These are phyloP conservation scores for Tricholomella constricta DNA, from an alignment of 768 basidiomycete species.

Conservation along the genomic window DNA sequence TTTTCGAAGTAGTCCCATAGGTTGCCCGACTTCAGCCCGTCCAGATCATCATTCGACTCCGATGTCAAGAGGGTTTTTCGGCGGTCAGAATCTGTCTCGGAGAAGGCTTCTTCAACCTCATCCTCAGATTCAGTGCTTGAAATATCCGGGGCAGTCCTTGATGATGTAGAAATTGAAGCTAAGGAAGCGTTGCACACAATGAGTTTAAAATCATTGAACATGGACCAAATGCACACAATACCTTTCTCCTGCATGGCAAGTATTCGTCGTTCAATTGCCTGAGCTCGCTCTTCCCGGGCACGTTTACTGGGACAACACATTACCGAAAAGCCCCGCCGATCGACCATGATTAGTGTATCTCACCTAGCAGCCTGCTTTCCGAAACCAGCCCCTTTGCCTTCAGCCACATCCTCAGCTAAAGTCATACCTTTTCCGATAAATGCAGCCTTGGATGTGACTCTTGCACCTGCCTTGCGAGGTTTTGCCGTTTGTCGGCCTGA, in stretches of 20 bases:
- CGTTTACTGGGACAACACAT: constrained; percentile 57
- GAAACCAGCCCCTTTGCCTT: constrained; percentile 57
- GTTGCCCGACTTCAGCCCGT: constrained; percentile 39
- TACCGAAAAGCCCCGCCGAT: not conserved
- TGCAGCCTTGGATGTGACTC: constrained; percentile 61
- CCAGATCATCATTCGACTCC: constrained; percentile 43
- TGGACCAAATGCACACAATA: constrained; percentile 14
- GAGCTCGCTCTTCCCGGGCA: constrained; percentile 75
- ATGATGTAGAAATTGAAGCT: constrained; percentile 3
- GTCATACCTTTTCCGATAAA: constrained; percentile 61
- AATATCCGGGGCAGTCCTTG: constrained; percentile 2
- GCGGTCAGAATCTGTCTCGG: constrained; percentile 49
- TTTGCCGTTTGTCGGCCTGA: constrained; percentile 66
- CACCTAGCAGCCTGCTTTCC: constrained; percentile 57
- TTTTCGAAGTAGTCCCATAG: constrained; percentile 47
- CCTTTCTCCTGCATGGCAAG: constrained; percentile 38
- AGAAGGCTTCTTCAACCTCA: constrained; percentile 35
- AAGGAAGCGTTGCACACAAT: not conserved
- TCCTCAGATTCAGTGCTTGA: constrained; percentile 29
- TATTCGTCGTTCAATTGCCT: constrained; percentile 70
- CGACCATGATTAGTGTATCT: not conserved
- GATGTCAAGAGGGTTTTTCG: constrained; percentile 53
- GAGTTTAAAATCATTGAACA: not conserved
- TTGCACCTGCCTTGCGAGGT: constrained; percentile 69
- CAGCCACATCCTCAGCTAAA: constrained; percentile 46